Base-by-base conservation (phyloP, 768 basidiomycete genomes). In the Psilocybe cyanescens region DNA sequence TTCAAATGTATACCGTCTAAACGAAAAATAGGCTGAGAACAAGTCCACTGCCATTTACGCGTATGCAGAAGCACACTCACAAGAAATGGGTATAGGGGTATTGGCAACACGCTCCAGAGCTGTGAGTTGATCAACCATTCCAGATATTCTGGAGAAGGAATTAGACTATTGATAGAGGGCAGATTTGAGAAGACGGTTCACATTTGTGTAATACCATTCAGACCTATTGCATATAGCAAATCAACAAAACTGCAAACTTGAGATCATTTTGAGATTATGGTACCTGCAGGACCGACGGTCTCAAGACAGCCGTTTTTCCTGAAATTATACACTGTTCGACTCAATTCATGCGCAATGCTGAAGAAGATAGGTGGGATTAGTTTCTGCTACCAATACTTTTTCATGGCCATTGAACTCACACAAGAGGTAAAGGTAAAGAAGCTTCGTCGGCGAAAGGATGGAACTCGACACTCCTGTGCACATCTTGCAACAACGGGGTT, bases 31-130 rank as follows among this genome's bases (percentile, higher is more conserved):
- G 29, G 44, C 35, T 2, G 24, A 50, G 51, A 29, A 14, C 37
- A 30, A 52, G 30, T 8, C 62, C 29, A 58, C 57, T 39, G 0
- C 28, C n/a, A 24, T 35, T 47, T 17, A 31, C 51, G 9, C 31
- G 8, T 7, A 52, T 65, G 33, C 37, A 37, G 44, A n/a, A 30
- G 50, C 49, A 48, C 31, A 73, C 86, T 39, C 62, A 90, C 89
- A 93, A 41, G 89, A 89, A 44, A 84, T 76, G 17, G 92, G 93
- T 53, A 94, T 92, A 0, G 90, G 91, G 8, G 93, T 93, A 72
- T 92, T 94, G 14, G 93, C 91, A 37, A 95, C 83, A n/a, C 96
- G 85, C 75, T 98, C 95, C 88, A 97, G 93, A 4, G 82, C 81
- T 14, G 88, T 86, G 67, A 98, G 81, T 71, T 94, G 89, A 67